Conservation (phyloP, 495 filamentous ascomycete species). For the Niebla homalea region DNA sequence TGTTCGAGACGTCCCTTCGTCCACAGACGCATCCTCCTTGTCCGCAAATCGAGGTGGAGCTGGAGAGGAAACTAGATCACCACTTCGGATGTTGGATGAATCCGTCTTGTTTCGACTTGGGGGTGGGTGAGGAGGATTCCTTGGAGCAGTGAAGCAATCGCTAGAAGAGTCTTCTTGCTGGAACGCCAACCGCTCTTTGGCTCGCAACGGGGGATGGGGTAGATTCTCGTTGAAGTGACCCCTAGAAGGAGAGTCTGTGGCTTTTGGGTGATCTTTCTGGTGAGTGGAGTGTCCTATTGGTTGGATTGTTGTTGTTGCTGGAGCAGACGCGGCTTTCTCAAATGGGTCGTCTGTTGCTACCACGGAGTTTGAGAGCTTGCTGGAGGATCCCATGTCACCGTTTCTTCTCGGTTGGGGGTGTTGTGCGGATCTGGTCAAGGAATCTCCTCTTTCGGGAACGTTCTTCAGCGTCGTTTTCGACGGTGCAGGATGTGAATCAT, state of each 20-base stretch:
- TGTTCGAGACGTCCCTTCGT: conserved; percentile 80
- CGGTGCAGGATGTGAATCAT: conserved; percentile 22
- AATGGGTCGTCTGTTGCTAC: neutral
- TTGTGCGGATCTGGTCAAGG: conserved; percentile 27
- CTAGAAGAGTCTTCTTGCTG: conserved; percentile 22
- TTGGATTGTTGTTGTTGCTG: conserved; percentile 11
- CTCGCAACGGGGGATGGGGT: conserved; percentile 14
- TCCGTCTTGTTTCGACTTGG: conserved; percentile 33
- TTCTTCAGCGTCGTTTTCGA: conserved; percentile 18
- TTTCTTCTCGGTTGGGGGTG: conserved; percentile 7
- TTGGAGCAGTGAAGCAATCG: conserved; percentile 50
- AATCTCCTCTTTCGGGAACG: conserved; percentile 45
- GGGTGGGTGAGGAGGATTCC: conserved; percentile 48
- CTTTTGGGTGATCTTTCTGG: neutral
- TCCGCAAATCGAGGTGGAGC: conserved; percentile 59
- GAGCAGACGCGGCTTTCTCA: conserved; percentile 16
- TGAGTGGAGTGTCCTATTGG: too few species aligned
- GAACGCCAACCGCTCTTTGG: conserved; percentile 11
- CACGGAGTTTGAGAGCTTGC: conserved; percentile 9
- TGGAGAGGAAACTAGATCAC: conserved; percentile 38
- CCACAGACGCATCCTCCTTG: conserved; percentile 71
- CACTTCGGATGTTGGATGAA: conserved; percentile 17
- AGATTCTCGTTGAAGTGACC: conserved; percentile 10
- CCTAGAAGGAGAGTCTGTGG: conserved; percentile 22
- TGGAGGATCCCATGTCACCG: conserved; percentile 3